Evolutionary conservation across 768 basidiomycete genomes (phyloP).

Genomic region (Rhodotorula toruloides): DNA sequence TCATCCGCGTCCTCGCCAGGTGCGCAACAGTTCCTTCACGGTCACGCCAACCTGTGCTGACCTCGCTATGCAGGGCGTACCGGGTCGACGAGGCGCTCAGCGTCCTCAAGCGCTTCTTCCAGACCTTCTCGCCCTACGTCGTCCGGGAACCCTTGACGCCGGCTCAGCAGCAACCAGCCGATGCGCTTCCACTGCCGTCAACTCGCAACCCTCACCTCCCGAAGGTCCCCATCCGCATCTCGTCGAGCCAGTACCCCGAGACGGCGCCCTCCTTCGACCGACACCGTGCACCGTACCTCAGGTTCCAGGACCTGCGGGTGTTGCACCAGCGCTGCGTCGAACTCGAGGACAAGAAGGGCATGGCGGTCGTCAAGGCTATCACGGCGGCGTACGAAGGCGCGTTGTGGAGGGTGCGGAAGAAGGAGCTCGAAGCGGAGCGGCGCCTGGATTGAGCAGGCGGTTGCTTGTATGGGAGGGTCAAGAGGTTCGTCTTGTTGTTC

Average conservation of each 20-base stretch:
- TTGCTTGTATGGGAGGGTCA: background rate
- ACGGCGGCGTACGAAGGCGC: constrained; percentile 20
- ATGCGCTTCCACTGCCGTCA: no score
- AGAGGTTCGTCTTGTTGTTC: no score
- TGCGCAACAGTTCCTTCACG: no score
- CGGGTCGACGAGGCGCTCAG: constrained; percentile 27
- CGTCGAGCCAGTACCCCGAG: constrained; percentile 31
- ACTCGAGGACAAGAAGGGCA: constrained; percentile 19
- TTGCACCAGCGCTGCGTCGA: constrained; percentile 28
- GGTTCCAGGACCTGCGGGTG: constrained; percentile 19
- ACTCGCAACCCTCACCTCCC: background rate
- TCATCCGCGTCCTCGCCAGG: constrained; percentile 28
- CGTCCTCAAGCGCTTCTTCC: constrained; percentile 33
- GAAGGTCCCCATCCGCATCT: constrained; percentile 9
- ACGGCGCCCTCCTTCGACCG: constrained; percentile 12
- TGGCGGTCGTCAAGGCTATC: constrained; percentile 21
- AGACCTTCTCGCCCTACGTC: constrained; percentile 18
- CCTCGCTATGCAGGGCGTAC: background rate
- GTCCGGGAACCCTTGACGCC: no score
- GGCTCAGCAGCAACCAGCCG: no score
- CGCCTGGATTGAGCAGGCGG: no score
- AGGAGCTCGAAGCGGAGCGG: constrained; percentile 17
- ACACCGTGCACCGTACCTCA: constrained; percentile 21
- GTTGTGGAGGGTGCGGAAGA: constrained; percentile 5
- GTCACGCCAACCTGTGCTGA: no score